Evolutionary conservation across 2,329 filamentous ascomycete genomes (phyloP).

Genomic region (Pseudonectria foliicola): DNA sequence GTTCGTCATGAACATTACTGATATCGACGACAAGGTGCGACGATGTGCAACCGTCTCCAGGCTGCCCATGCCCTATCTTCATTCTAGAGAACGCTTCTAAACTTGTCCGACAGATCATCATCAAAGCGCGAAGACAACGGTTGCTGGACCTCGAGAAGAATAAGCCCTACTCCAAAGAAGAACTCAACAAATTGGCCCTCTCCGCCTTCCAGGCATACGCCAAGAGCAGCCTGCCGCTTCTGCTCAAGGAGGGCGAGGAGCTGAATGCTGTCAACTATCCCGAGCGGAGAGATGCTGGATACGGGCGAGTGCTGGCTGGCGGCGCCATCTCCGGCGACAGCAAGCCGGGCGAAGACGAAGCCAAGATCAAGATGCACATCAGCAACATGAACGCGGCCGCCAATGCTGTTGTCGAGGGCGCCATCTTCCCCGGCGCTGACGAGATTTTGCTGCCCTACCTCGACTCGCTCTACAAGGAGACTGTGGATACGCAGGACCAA

Average conservation of each 20-base stretch:
- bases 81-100: constrained; percentile 10
- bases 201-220: constrained; percentile 51
- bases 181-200: constrained; percentile 40
- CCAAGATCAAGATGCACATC: constrained; percentile 86
- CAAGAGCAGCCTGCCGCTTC: constrained; percentile 45
- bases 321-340: constrained; percentile 49
- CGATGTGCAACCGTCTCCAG: no score
- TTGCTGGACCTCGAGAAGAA: constrained; percentile 72
- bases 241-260: constrained; percentile 35
- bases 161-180: constrained; percentile 48
- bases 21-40: constrained; percentile 65
- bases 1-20: constrained; percentile 92
- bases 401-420: constrained; percentile 38
- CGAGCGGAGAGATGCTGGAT: constrained; percentile 42
- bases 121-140: constrained; percentile 66
- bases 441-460: constrained; percentile 76
- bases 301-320: constrained; percentile 48
- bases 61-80: not conserved
- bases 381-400: constrained; percentile 51
- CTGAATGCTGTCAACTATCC: constrained; percentile 46
- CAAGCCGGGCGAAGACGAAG: constrained; percentile 67
- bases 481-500: constrained; percentile 54
- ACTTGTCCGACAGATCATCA: constrained; percentile 41
- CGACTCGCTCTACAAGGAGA: constrained; percentile 60
- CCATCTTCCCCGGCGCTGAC: constrained; percentile 49